phyloP scores from a whole-genome alignment of 2,329 filamentous ascomycete genomes.

The Xylariaceae sp. region DNA sequence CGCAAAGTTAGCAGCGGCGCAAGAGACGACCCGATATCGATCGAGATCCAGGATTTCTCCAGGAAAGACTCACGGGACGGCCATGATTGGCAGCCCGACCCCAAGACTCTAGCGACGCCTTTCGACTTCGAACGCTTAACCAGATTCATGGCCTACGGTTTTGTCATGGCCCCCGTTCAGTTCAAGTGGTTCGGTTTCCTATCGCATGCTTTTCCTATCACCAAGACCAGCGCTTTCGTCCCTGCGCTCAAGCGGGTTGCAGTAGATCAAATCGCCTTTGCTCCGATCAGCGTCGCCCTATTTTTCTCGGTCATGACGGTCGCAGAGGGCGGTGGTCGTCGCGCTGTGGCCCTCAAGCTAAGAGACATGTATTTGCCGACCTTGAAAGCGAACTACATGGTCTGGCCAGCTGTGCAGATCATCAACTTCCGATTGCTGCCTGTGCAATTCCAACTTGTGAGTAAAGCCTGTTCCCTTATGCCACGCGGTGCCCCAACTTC shows the following conservation, averaged over 20 bases:
- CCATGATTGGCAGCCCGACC: conserved; percentile 61
- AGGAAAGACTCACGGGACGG: conserved; percentile 65
- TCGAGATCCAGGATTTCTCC: conserved; percentile 85
- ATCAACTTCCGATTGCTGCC: conserved; percentile 96
- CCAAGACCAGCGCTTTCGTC: conserved; percentile 64
- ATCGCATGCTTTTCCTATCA: conserved; percentile 74
- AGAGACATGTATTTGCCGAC: conserved; percentile 91
- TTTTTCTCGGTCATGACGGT: conserved; percentile 98
- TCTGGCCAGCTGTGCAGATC: conserved; percentile 94
- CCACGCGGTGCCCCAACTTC: background rate
- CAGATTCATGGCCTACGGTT: conserved; percentile 95
- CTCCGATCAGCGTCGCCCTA: conserved; percentile 74
- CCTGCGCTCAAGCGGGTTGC: conserved; percentile 86
- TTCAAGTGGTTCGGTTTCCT: conserved; percentile 95
- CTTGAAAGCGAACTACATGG: conserved; percentile 88
- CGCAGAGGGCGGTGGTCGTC: conserved; percentile 81
- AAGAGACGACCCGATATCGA: conserved; percentile 66
- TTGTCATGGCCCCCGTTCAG: conserved; percentile 90
- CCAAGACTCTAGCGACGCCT: conserved; percentile 62
- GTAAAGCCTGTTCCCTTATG: conserved; percentile 33
- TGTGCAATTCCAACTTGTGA: conserved; percentile 90
- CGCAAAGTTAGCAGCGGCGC: conserved; percentile 54
- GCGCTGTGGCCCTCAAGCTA: conserved; percentile 77
- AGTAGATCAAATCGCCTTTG: conserved; percentile 89
- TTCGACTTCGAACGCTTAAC: conserved; percentile 96